Base-by-base conservation (phyloP, 75 land plant genomes). In the Picea sitchensis region DNA sequence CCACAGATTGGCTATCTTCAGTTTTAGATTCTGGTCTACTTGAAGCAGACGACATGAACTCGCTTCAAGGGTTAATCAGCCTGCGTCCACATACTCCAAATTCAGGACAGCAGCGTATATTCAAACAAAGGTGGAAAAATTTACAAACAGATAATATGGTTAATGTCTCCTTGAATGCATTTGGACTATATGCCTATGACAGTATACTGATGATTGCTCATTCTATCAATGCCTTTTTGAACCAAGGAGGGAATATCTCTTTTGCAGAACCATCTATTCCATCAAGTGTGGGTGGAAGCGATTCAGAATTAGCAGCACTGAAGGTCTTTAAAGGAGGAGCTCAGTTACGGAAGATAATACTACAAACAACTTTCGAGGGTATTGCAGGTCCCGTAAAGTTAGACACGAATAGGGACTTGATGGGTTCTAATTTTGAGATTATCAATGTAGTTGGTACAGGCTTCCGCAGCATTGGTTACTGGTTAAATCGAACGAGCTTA, bases 131-230 rank as follows among this genome's bases (percentile, higher is more conserved):
- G 76, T 94, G 92, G 95, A 89, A 80, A 21, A 78, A 76, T 3
- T 32, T 86, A 20, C 58, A 75, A 75, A 30, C 34, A 75, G 65
- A 64, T 23, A 9, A 77, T 23, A 75, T 32, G 12, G 87, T 73
- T 34, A 21, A 17, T 64, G 73, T 17, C 21, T 87, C 65, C 78
- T 79, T 86, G 62, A 89, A 89, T 80, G 72, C 87, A n/a, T 94
- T 90, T 82, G 95, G 87, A 7, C 78, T 92, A 12, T 92, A 88
- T 90, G 95, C 96, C 12, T 92, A 94, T 90, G 96, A 94, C 79
- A 80, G 90, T 34, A 87, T 94, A 58, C 90, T 91, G 90, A 79
- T 92, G 69, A 58, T 81, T 59, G 96, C 95, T 32, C 84, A 75
- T 68, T 32, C 83, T 14, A 63, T 82, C 38, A 18, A 63, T 44